A percentile compares a stretch with the other conserved stretches of the same genome.
These are phyloP conservation scores for Neurospora cerealis DNA, from an alignment of 495 filamentous ascomycete species.

Conservation along the genomic window DNA sequence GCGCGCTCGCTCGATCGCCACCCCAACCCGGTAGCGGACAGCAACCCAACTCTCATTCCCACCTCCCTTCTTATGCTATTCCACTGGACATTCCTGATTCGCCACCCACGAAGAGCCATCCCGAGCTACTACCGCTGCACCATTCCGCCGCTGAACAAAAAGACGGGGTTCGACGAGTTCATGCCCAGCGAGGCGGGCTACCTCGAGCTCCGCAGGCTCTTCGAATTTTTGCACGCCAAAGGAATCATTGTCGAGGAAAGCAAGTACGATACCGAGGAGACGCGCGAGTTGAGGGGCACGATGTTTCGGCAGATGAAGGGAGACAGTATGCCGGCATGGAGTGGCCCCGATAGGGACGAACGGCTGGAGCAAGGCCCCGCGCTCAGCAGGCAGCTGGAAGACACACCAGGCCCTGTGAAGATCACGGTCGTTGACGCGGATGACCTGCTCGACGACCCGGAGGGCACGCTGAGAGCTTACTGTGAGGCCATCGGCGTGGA, in stretches of 20 bases:
- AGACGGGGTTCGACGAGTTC: slow-evolving; percentile 83
- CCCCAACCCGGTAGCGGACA: slow-evolving; percentile 42
- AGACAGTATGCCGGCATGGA: too few species aligned
- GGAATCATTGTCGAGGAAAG: slow-evolving; percentile 47
- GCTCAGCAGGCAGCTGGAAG: background rate
- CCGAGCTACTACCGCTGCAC: slow-evolving; percentile 94
- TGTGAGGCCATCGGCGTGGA: slow-evolving; percentile 68
- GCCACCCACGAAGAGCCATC: slow-evolving; percentile 77
- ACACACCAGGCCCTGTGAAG: slow-evolving; percentile 14
- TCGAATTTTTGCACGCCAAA: slow-evolving; percentile 64
- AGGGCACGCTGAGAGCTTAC: slow-evolving; percentile 60
- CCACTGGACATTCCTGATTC: slow-evolving; percentile 96
- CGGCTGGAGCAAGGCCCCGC: background rate
- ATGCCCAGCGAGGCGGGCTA: slow-evolving; percentile 83
- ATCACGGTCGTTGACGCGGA: slow-evolving; percentile 94
- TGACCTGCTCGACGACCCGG: slow-evolving; percentile 78
- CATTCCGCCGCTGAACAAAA: slow-evolving; percentile 68
- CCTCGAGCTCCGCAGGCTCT: slow-evolving; percentile 69
- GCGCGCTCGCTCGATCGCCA: background rate
- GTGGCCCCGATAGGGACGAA: too few species aligned
- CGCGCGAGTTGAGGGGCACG: background rate
- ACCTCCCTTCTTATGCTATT: slow-evolving; percentile 55
- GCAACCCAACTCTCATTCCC: slow-evolving; percentile 84
- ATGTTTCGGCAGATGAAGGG: too few species aligned
- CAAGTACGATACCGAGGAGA: background rate